Percentiles rank a stretch among this genome's conserved stretches.
Evolutionary conservation across 176 grass and related monocot species (phyloP).

Genomic region (Carex littledalei): DNA sequence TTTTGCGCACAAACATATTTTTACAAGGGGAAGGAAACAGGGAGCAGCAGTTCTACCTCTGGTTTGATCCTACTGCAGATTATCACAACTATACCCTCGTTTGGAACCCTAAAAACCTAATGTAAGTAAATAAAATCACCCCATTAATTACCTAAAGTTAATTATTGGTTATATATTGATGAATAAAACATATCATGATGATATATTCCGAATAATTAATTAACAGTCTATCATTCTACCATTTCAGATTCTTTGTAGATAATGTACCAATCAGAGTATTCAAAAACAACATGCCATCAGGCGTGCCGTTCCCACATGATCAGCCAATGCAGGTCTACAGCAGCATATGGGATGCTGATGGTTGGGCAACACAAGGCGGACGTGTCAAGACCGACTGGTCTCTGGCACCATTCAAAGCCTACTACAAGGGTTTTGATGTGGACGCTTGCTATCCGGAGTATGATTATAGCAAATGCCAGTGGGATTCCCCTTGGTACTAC

Average conservation of each 20-base stretch:
- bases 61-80: slow-evolving; percentile 46
- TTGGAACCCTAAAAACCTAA: slow-evolving; percentile 43
- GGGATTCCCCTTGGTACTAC: not conserved
- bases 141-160: not conserved
- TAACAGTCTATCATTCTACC: not conserved
- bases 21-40: slow-evolving; percentile 26
- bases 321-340: slow-evolving; percentile 30
- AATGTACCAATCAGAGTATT: slow-evolving; percentile 24
- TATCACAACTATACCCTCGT: slow-evolving; percentile 52
- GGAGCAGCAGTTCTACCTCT: slow-evolving; percentile 41
- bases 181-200: not conserved
- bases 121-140: slow-evolving; percentile 23
- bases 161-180: not conserved
- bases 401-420: slow-evolving; percentile 31
- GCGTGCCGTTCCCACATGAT: slow-evolving; percentile 27
- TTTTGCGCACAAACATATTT: slow-evolving; percentile 53
- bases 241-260: slow-evolving; percentile 42
- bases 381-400: slow-evolving; percentile 42
- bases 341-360: slow-evolving; percentile 38
- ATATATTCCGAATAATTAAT: not conserved
- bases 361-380: slow-evolving; percentile 45
- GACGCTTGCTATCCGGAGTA: slow-evolving; percentile 21
- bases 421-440: slow-evolving; percentile 23
- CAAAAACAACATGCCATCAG: slow-evolving; percentile 15
- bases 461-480: slow-evolving; percentile 8